Conservation (phyloP, 495 filamentous ascomycete genomes). For the Hypoxylon fragiforme region DNA sequence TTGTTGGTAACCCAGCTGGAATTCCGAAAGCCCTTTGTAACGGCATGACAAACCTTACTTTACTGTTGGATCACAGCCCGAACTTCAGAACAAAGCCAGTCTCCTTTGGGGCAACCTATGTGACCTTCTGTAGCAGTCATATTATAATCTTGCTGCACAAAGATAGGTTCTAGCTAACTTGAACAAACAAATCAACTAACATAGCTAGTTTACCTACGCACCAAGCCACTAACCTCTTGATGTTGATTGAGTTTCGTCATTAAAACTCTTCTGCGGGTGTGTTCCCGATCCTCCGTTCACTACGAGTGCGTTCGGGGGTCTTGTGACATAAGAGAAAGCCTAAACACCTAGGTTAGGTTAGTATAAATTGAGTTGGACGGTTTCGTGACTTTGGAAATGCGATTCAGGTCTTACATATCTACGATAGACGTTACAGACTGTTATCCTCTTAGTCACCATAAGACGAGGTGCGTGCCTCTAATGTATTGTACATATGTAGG, state of each 20-base stretch:
- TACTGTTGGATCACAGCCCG: too few relatives aligned
- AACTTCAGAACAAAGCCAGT: background rate
- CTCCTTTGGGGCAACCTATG: conserved; percentile 5
- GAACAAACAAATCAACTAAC: background rate
- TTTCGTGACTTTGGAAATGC: background rate
- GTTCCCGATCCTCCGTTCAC: conserved; percentile 4
- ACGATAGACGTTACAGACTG: background rate
- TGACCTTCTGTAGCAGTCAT: conserved; percentile 10
- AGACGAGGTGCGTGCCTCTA: too few relatives aligned
- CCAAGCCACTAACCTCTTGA: conserved; percentile 7
- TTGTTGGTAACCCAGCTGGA: background rate
- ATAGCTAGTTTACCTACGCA: background rate
- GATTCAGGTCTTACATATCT: background rate
- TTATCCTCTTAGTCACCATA: too few relatives aligned
- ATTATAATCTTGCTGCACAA: conserved; percentile 1
- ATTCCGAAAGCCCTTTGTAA: background rate
- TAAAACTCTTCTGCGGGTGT: conserved; percentile 1
- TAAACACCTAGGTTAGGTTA: background rate
- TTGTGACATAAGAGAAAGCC: background rate
- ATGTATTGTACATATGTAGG: too few relatives aligned
- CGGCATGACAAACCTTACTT: background rate
- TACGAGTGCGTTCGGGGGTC: background rate
- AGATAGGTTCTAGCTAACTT: background rate
- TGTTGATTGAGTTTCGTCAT: conserved; percentile 12
- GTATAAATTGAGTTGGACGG: too few relatives aligned